These are phyloP conservation scores for Oryza rufipogon DNA, from an alignment of 176 grass and related monocot genomes.

Conservation along the genomic window DNA sequence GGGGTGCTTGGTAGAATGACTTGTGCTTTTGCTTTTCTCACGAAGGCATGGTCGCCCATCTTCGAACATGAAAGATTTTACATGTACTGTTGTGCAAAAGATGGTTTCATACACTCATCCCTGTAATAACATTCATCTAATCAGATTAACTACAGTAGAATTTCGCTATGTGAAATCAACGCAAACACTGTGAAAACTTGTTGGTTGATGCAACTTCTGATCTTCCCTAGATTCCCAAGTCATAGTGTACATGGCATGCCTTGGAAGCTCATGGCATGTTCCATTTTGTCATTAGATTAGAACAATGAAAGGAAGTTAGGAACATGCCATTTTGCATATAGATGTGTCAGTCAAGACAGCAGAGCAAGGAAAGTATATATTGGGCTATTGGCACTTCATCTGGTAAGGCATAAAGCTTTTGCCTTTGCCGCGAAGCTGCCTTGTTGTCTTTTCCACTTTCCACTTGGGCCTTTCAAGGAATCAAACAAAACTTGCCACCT, in stretches of 20 bases:
- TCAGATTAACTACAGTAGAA: background rate
- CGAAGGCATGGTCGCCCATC: background rate
- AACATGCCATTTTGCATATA: background rate
- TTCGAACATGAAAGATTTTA: background rate
- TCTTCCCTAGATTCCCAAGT: background rate
- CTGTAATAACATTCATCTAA: background rate
- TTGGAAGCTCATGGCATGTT: constrained; percentile 29
- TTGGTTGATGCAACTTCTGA: background rate
- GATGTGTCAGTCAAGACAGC: background rate
- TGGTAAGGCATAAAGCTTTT: background rate
- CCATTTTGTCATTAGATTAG: background rate
- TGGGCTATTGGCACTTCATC: constrained; percentile 3
- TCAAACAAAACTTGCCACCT: background rate
- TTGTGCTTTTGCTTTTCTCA: background rate
- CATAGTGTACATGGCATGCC: background rate
- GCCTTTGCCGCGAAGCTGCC: background rate
- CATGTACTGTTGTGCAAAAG: background rate
- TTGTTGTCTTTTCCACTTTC: background rate
- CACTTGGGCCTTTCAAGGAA: constrained; percentile 3
- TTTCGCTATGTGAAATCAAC: background rate
- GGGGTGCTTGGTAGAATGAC: constrained; percentile 8
- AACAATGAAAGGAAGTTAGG: background rate
- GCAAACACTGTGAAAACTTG: background rate
- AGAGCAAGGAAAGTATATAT: constrained; percentile 9
- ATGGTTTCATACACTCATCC: background rate